These are phyloP conservation scores for Exophiala oligosperma DNA, from an alignment of 2,329 filamentous ascomycete genomes.

Conservation along the genomic window DNA sequence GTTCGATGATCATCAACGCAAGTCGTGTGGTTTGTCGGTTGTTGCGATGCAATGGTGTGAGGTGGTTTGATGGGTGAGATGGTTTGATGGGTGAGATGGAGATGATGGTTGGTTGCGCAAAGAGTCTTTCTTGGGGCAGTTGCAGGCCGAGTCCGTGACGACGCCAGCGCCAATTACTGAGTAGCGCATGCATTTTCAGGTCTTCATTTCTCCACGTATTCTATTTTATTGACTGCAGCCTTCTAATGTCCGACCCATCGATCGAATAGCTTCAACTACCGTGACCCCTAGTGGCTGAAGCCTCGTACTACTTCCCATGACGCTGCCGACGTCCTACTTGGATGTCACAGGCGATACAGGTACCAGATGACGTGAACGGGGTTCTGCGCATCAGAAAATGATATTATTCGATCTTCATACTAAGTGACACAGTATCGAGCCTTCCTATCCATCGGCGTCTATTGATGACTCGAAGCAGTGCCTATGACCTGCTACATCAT, in stretches of 20 bases:
- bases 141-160: too few relatives aligned
- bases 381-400: not conserved
- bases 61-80: not conserved
- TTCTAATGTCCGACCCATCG: not conserved
- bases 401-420: conserved; percentile 18
- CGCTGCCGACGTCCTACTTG: not conserved
- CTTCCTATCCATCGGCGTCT: conserved; percentile 2
- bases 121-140: not conserved
- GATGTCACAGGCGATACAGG: not conserved
- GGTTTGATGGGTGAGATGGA: not conserved
- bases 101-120: not conserved
- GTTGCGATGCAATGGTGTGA: not conserved
- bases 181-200: not conserved
- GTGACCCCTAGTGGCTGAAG: conserved; percentile 3
- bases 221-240: not conserved
- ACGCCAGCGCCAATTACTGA: not conserved
- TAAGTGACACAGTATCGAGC: conserved; percentile 8
- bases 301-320: conserved; percentile 1
- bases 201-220: not conserved
- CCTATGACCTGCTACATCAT: conserved; percentile 1
- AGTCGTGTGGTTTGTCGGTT: not conserved
- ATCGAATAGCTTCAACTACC: not conserved
- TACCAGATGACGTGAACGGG: not conserved
- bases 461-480: conserved; percentile 4
- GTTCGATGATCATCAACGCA: not conserved